Percentiles rank a stretch among this genome's conserved stretches.
phyloP scores from a whole-genome alignment of 495 filamentous ascomycete genomes.

The Trichocladium uniseriatum region DNA sequence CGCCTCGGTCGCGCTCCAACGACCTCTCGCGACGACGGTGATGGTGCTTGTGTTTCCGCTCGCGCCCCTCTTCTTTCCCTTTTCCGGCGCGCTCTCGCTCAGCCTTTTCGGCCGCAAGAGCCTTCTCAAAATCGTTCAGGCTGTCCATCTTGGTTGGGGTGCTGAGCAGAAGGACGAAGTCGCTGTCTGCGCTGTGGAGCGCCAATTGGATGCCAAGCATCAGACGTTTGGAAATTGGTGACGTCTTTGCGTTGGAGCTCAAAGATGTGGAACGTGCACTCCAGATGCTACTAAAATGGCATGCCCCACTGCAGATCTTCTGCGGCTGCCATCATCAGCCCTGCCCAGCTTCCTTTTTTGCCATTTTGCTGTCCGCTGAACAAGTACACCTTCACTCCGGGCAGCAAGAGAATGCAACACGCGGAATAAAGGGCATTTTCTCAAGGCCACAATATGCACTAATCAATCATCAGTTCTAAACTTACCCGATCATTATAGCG shows the following conservation, averaged over 20 bases:
- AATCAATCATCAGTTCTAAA: no score
- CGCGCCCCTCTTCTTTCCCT: conserved; percentile 31
- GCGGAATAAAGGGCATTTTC: no score
- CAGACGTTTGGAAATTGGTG: conserved; percentile 3
- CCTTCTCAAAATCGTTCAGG: conserved; percentile 48
- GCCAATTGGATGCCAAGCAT: conserved; percentile 2
- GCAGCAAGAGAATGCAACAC: no score
- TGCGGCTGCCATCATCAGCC: no score
- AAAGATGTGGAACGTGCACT: neutral
- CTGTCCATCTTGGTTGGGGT: conserved; percentile 33
- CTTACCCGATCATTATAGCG: no score
- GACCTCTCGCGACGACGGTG: conserved; percentile 37
- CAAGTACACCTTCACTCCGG: no score
- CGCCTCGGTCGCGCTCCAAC: conserved; percentile 27
- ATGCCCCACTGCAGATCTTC: no score
- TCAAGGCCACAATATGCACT: no score
- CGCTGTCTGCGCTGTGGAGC: neutral
- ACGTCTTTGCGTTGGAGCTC: conserved; percentile 1
- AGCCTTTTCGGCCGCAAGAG: conserved; percentile 42
- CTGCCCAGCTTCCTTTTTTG: no score
- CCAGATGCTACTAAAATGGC: neutral
- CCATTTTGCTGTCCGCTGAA: no score
- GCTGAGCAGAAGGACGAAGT: conserved; percentile 6
- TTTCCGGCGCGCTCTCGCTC: conserved; percentile 34
- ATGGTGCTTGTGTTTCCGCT: conserved; percentile 37